These are phyloP conservation scores for Globisporangium orthogonon DNA, from an alignment of 352 stramenopile genomes.

Conservation along the genomic window DNA sequence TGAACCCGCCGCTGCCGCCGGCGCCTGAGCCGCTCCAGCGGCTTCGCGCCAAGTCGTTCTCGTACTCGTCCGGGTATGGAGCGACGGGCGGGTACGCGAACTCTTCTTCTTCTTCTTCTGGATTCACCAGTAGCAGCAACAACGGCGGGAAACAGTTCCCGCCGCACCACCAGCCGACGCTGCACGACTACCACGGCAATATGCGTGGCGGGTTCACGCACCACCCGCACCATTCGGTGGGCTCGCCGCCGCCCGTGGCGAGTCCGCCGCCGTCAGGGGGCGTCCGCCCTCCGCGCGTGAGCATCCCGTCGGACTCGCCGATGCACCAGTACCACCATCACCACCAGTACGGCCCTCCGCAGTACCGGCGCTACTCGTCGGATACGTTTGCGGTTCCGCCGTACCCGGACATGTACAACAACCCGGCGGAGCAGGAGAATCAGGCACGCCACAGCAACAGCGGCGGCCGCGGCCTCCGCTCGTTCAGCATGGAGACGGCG, in stretches of 20 bases:
- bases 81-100: conserved; percentile 27
- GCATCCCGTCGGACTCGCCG: conserved; percentile 54
- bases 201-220: conserved; percentile 36
- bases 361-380: conserved; percentile 69
- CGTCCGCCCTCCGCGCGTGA: conserved; percentile 60
- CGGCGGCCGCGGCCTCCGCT: conserved; percentile 50
- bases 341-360: conserved; percentile 24
- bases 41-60: conserved; percentile 71
- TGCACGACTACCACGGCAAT: conserved; percentile 48
- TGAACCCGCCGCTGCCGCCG: conserved; percentile 65
- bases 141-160: conserved; percentile 47
- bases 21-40: conserved; percentile 57
- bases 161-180: conserved; percentile 29
- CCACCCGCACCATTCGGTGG: conserved; percentile 18
- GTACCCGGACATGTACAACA: conserved; percentile 59
- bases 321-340: conserved; percentile 53
- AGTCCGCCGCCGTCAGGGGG: conserved; percentile 23
- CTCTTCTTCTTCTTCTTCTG: background rate
- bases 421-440: conserved; percentile 39
- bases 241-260: conserved; percentile 24
- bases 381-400: conserved; percentile 55
- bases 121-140: conserved; percentile 14
- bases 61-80: conserved; percentile 59
- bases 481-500: conserved; percentile 72
- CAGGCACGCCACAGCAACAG: conserved; percentile 31